These are phyloP conservation scores for Nigrospora oryzae DNA, from an alignment of 2,329 filamentous ascomycete species.

Conservation along the genomic window DNA sequence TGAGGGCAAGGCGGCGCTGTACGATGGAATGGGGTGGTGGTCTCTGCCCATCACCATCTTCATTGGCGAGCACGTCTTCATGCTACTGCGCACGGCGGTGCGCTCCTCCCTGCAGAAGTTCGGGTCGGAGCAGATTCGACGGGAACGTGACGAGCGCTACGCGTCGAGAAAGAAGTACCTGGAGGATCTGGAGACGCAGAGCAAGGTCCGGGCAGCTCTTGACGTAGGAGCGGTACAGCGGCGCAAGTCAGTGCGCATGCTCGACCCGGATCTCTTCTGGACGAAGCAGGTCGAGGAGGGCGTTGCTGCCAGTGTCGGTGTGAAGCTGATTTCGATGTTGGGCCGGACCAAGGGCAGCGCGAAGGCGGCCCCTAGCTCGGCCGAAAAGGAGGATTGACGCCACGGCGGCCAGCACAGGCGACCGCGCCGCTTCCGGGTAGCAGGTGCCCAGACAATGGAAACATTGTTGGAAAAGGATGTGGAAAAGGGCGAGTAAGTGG, in stretches of 20 bases:
- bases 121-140: conserved; percentile 30
- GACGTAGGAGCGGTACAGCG: conserved; percentile 26
- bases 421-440: too few species aligned
- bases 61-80: conserved; percentile 64
- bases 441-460: too few species aligned
- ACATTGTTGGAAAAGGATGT: too few species aligned
- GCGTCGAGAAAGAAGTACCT: conserved; percentile 25
- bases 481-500: too few species aligned
- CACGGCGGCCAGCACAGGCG: background rate
- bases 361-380: background rate
- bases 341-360: background rate
- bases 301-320: conserved; percentile 22
- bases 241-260: conserved; percentile 16
- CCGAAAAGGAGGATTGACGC: background rate
- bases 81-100: conserved; percentile 43
- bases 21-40: conserved; percentile 37
- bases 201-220: conserved; percentile 21
- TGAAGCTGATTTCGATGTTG: conserved; percentile 23
- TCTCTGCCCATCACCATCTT: conserved; percentile 63
- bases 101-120: conserved; percentile 25
- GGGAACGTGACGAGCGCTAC: conserved; percentile 29
- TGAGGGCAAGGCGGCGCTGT: conserved; percentile 23
- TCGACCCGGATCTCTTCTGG: conserved; percentile 27
- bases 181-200: conserved; percentile 30
- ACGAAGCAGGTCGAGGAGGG: conserved; percentile 32